These are phyloP conservation scores for Aphanocladium album DNA, from an alignment of 2,329 filamentous ascomycete genomes.

Conservation along the genomic window DNA sequence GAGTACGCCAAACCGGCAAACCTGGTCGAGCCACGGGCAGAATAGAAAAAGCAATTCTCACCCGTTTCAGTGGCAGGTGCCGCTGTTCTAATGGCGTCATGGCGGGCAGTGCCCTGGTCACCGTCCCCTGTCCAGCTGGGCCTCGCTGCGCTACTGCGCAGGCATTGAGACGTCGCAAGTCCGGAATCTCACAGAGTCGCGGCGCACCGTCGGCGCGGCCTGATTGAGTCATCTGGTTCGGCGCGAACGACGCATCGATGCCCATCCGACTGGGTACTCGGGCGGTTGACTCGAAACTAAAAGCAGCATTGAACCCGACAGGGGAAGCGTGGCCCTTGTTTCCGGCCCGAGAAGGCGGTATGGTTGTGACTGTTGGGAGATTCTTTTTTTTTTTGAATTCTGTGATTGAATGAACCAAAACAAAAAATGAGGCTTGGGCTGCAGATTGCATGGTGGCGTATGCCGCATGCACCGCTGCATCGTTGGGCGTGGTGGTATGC, in stretches of 20 bases:
- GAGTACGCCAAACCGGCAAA: neutral
- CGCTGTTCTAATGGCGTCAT: neutral
- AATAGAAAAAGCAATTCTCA: neutral
- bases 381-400: neutral
- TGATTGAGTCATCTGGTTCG: neutral
- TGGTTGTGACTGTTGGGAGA: neutral
- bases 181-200: neutral
- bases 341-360: neutral
- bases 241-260: slow-evolving; percentile 1
- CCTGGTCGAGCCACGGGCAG: neutral
- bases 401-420: neutral
- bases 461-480: neutral
- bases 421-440: neutral
- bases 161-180: neutral
- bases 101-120: neutral
- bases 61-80: neutral
- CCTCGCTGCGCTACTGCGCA: neutral
- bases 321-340: neutral
- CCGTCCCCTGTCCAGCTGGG: slow-evolving; percentile 6
- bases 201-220: neutral
- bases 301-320: neutral
- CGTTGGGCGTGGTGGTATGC: neutral
- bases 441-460: neutral
- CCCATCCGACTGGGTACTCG: neutral
- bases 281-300: neutral